These are phyloP conservation scores for Solanum aculeatissimum DNA, from an alignment of 305 asterid genomes.

Conservation along the genomic window DNA sequence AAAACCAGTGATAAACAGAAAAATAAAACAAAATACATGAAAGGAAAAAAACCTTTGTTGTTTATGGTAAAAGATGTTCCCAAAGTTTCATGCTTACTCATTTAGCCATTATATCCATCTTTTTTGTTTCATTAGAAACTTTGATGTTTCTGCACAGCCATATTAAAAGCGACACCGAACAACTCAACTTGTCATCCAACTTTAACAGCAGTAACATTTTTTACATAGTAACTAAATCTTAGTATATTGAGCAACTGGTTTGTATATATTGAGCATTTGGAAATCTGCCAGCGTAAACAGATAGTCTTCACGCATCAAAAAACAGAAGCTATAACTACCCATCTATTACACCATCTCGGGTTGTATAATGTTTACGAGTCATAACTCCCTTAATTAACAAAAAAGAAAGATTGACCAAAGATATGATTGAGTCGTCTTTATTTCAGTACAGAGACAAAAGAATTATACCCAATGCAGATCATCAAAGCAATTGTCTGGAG, in stretches of 20 bases:
- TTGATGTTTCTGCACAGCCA: not conserved
- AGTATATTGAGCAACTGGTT: not conserved
- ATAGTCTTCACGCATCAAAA: not conserved
- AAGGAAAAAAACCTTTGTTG: not conserved
- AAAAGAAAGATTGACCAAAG: not conserved
- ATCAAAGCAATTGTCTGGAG: not conserved
- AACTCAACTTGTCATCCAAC: not conserved
- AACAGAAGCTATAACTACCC: not conserved
- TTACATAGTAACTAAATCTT: not conserved
- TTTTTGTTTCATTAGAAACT: not conserved
- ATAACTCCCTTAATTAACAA: not conserved
- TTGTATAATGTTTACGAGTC: not conserved
- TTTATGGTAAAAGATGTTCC: not conserved
- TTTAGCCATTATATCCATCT: not conserved
- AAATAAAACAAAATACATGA: not conserved
- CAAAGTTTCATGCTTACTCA: not conserved
- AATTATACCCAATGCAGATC: not conserved
- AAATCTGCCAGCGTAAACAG: not conserved
- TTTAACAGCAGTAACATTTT: not conserved
- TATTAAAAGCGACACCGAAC: not conserved
- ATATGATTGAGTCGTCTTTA: not conserved
- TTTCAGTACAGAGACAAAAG: not conserved
- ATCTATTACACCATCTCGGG: not conserved
- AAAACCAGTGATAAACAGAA: not conserved
- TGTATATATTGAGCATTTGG: not conserved